Conservation (phyloP, 1,139 yeast species). For the Trichomonascaceae sp. region DNA sequence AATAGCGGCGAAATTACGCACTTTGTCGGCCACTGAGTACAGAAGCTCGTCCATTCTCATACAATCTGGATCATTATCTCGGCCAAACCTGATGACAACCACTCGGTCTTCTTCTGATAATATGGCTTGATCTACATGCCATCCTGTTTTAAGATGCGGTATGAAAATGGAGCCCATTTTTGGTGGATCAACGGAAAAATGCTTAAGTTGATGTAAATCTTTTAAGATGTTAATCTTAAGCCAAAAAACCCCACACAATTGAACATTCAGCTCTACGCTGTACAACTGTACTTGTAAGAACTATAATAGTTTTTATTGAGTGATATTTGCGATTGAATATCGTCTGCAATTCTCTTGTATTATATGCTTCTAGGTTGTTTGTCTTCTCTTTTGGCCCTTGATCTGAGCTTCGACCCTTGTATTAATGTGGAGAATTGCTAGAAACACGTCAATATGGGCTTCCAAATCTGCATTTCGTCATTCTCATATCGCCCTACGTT, state of each 20-base stretch:
- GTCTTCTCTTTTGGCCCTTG: not conserved
- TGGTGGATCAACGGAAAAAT: not conserved
- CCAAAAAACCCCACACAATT: not conserved
- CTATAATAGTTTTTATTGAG: not conserved
- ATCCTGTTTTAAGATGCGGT: constrained; percentile 84
- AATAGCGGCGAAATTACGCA: constrained; percentile 80
- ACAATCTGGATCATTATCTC: constrained; percentile 69
- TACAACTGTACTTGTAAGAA: not conserved
- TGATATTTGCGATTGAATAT: not conserved
- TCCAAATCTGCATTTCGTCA: not conserved
- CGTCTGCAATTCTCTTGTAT: not conserved
- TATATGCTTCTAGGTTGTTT: not conserved
- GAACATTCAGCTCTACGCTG: not conserved
- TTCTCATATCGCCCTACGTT: not conserved
- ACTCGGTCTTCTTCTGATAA: constrained; percentile 76
- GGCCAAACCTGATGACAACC: constrained; percentile 84
- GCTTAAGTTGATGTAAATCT: not conserved
- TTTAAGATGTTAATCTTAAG: not conserved
- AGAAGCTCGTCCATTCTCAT: constrained; percentile 87
- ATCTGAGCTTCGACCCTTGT: not conserved
- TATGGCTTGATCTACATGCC: constrained; percentile 98
- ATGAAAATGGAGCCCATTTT: constrained; percentile 79
- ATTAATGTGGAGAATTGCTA: not conserved
- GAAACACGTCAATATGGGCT: not conserved
- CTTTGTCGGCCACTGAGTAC: constrained; percentile 72